Evolutionary conservation across 2,329 filamentous ascomycete species (phyloP).

Genomic region (Orbilia blumenaviensis): DNA sequence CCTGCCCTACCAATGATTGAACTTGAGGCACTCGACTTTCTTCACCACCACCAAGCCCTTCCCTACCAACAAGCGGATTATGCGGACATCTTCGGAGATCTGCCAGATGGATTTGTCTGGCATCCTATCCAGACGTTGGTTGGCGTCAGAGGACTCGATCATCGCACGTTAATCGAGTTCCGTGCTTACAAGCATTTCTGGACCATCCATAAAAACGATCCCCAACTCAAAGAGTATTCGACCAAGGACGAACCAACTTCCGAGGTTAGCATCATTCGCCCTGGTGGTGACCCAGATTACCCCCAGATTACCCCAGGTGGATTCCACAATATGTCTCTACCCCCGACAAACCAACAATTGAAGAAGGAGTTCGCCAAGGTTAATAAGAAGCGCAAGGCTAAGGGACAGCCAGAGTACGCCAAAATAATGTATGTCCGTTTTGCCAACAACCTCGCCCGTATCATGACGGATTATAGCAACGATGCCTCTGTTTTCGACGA

Average conservation of each 20-base stretch:
- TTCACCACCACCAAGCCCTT: constrained; percentile 35
- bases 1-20: constrained; percentile 44
- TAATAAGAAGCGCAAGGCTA: constrained; percentile 3
- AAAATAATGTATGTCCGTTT: constrained; percentile 38
- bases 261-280: constrained; percentile 30
- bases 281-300: neutral
- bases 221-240: neutral
- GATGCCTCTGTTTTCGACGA: constrained; percentile 11
- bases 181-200: constrained; percentile 50
- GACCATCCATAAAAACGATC: constrained; percentile 39
- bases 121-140: constrained; percentile 44
- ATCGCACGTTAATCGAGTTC: constrained; percentile 43
- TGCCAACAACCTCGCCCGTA: constrained; percentile 10
- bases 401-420: neutral
- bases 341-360: neutral
- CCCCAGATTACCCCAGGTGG: constrained; percentile 15
- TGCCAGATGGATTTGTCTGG: constrained; percentile 50
- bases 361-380: neutral
- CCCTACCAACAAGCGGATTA: constrained; percentile 51
- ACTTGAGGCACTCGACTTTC: constrained; percentile 46
- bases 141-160: constrained; percentile 39
- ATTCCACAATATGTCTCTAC: constrained; percentile 35
- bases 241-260: constrained; percentile 31
- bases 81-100: constrained; percentile 19
- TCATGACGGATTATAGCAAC: constrained; percentile 31